Evolutionary conservation across 75 land plant genomes (phyloP).

Genomic region (Cunninghamia lanceolata): DNA sequence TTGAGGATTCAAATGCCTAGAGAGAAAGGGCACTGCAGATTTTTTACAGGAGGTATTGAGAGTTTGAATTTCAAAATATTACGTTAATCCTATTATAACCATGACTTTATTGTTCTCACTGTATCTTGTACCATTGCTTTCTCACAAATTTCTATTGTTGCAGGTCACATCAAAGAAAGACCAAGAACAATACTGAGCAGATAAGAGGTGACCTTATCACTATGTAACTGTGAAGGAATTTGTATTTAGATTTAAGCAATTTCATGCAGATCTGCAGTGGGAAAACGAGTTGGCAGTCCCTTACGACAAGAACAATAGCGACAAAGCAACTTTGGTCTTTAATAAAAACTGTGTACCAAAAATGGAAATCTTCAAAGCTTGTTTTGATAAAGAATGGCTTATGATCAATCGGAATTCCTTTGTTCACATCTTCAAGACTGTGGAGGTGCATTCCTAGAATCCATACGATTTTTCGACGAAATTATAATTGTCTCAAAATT

Average conservation of each 20-base stretch:
- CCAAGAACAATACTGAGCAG: conserved; percentile 91
- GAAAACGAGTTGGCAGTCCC: conserved; percentile 60
- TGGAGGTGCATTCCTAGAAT: conserved; percentile 29
- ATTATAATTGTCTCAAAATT: not conserved
- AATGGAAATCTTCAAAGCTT: conserved; percentile 62
- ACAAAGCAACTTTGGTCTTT: conserved; percentile 70
- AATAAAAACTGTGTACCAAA: conserved; percentile 50
- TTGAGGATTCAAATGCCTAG: conserved; percentile 72
- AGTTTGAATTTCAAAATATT: not conserved
- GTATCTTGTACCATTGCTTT: not conserved
- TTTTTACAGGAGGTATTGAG: conserved; percentile 77
- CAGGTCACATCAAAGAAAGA: conserved; percentile 93
- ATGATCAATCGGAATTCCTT: conserved; percentile 83
- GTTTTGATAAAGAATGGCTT: conserved; percentile 74
- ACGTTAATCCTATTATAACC: not conserved
- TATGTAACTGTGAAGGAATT: conserved; percentile 74
- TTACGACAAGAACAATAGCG: conserved; percentile 50
- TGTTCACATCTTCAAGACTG: conserved; percentile 58
- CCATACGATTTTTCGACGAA: not conserved
- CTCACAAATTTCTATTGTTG: not conserved
- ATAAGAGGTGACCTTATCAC: conserved; percentile 51
- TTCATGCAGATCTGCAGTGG: conserved; percentile 58
- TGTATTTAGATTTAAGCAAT: conserved; percentile 49
- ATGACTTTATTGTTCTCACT: not conserved
- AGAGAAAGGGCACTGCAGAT: conserved; percentile 77